Evolutionary conservation across 352 stramenopile species (phyloP).

Genomic region (Globisporangium nodosum): DNA sequence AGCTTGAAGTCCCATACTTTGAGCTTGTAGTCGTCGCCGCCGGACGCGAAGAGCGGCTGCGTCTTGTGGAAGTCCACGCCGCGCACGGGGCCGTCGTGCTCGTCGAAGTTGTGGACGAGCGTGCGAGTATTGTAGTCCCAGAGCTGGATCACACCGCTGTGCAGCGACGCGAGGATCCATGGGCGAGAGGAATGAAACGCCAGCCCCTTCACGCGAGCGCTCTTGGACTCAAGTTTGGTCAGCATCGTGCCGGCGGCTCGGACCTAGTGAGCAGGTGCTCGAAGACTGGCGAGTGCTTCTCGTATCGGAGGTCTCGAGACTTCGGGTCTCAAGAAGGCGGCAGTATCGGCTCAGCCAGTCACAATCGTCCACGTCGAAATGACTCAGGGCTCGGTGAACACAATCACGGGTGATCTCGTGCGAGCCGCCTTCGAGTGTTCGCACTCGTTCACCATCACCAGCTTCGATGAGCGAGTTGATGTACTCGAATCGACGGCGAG

Average conservation of each 20-base stretch:
- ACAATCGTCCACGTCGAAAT: too few relatives aligned
- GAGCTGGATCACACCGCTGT: slow-evolving; percentile 97
- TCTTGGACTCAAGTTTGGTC: slow-evolving; percentile 99
- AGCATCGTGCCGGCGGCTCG: slow-evolving; percentile 69
- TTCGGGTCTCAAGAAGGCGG: too few relatives aligned
- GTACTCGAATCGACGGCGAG: too few relatives aligned
- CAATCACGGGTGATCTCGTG: too few relatives aligned
- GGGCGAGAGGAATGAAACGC: slow-evolving; percentile 97
- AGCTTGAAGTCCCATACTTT: slow-evolving; percentile 99
- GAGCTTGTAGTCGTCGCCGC: slow-evolving; percentile 99
- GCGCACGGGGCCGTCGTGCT: slow-evolving; percentile 98
- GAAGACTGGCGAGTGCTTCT: too few relatives aligned
- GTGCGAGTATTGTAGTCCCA: slow-evolving; percentile 92
- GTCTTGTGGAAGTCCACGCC: slow-evolving; percentile 98
- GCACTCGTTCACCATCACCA: too few relatives aligned
- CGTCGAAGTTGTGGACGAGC: slow-evolving; percentile 88
- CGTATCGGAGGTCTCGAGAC: too few relatives aligned
- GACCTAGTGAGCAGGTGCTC: too few relatives aligned
- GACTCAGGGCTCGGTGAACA: too few relatives aligned
- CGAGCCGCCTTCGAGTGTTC: too few relatives aligned
- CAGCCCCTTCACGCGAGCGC: slow-evolving; percentile 98
- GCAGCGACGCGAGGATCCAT: slow-evolving; percentile 99
- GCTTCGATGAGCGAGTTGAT: too few relatives aligned
- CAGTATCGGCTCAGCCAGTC: too few relatives aligned
- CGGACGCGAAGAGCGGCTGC: slow-evolving; percentile 98